Conservation (phyloP, 2,329 filamentous ascomycete genomes). For the Neonectria hederae region DNA sequence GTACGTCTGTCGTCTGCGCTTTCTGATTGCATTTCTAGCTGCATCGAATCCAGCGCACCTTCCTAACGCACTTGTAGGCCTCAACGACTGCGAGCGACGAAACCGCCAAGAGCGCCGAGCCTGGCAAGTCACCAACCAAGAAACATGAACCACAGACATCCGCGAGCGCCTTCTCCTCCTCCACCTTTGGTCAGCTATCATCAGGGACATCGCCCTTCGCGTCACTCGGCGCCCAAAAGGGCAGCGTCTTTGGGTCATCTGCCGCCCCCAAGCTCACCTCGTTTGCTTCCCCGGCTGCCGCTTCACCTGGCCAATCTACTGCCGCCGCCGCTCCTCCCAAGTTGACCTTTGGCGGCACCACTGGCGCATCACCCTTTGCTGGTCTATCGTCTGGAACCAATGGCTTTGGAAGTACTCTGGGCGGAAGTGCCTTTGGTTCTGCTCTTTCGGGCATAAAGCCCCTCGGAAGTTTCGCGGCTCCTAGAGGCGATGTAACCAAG, state of each 20-base stretch:
- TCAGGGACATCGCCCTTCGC: slow-evolving; percentile 73
- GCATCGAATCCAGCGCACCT: background rate
- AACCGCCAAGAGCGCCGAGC: slow-evolving; percentile 34
- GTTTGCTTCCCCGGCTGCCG: slow-evolving; percentile 44
- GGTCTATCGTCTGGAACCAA: slow-evolving; percentile 52
- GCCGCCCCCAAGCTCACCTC: slow-evolving; percentile 48
- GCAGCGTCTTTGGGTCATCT: slow-evolving; percentile 61
- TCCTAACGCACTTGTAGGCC: slow-evolving; percentile 31
- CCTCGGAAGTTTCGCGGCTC: slow-evolving; percentile 76
- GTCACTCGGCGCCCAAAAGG: slow-evolving; percentile 58
- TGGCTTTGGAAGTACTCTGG: slow-evolving; percentile 59
- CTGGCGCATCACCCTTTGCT: slow-evolving; percentile 59
- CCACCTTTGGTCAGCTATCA: slow-evolving; percentile 73
- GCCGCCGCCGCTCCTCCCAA: slow-evolving; percentile 53
- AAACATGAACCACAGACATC: slow-evolving; percentile 55
- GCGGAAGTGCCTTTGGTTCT: slow-evolving; percentile 52
- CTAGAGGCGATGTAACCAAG: slow-evolving; percentile 58
- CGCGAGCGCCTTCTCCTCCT: slow-evolving; percentile 71
- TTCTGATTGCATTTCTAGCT: background rate
- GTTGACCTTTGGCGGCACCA: slow-evolving; percentile 58
- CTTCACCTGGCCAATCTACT: slow-evolving; percentile 41
- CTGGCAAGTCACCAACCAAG: slow-evolving; percentile 38
- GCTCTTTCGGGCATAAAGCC: slow-evolving; percentile 53
- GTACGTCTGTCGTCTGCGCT: slow-evolving; percentile 43
- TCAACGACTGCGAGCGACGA: slow-evolving; percentile 32